A percentile compares a stretch with the other conserved stretches of the same genome.
Conservation (phyloP, 2,329 filamentous ascomycete genomes). For the Triangularia setosa region DNA sequence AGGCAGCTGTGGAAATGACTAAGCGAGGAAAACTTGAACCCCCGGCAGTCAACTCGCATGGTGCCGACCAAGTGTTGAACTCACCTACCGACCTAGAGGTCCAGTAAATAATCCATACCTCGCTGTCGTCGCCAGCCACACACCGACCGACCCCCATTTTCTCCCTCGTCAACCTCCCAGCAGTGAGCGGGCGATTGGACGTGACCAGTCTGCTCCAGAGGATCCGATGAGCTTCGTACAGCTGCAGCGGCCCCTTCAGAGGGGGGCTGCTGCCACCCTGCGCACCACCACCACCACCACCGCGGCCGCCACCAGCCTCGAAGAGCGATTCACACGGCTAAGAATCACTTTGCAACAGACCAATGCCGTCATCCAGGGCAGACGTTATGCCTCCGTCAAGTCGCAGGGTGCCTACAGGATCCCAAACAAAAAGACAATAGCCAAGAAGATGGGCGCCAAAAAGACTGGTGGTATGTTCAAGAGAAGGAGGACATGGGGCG, state of each 20-base stretch:
- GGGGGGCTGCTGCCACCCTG: conserved; percentile 37
- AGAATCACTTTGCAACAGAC: conserved; percentile 24
- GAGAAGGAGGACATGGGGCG: neutral
- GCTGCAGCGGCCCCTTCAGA: conserved; percentile 44
- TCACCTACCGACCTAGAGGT: neutral
- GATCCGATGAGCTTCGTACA: conserved; percentile 43
- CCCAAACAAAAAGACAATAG: conserved; percentile 54
- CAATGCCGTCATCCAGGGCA: conserved; percentile 45
- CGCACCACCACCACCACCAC: conserved; percentile 27
- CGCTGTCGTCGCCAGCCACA: neutral
- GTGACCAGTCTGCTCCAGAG: neutral
- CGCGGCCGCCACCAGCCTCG: neutral
- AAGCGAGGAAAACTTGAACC: conserved; percentile 36
- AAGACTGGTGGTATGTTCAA: conserved; percentile 70
- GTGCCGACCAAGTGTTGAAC: neutral
- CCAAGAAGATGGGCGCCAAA: conserved; percentile 91
- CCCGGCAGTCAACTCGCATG: neutral
- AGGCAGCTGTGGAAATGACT: conserved; percentile 30
- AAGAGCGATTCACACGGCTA: conserved; percentile 8
- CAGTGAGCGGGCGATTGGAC: neutral
- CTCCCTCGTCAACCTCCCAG: neutral
- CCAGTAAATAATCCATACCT: neutral
- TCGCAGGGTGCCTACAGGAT: conserved; percentile 66
- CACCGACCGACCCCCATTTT: neutral
- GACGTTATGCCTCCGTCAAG: conserved; percentile 57